phyloP scores from a whole-genome alignment of 2,329 filamentous ascomycete species.

The Clonostachys byssicola region DNA sequence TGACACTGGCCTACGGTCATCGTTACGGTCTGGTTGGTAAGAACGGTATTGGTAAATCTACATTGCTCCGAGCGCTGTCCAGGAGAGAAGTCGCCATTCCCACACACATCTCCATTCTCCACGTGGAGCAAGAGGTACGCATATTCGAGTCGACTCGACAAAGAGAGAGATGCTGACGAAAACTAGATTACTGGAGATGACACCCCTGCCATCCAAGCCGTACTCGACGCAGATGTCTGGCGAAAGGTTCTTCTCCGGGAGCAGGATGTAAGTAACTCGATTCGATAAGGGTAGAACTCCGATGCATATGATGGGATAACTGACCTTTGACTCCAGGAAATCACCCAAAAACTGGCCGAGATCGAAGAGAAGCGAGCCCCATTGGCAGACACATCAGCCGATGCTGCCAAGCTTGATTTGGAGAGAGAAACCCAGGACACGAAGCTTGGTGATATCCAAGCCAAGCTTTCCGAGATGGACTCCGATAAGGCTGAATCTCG shows the following conservation, averaged over 20 bases:
- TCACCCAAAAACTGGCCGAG: constrained; percentile 67
- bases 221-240: constrained; percentile 97
- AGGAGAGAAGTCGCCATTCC: constrained; percentile 92
- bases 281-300: neutral
- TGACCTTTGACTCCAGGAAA: constrained; percentile 48
- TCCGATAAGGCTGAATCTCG: constrained; percentile 96
- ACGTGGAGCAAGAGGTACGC: constrained; percentile 92
- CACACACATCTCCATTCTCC: constrained; percentile 96
- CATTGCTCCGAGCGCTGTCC: constrained; percentile 86
- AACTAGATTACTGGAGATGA: constrained; percentile 85
- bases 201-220: constrained; percentile 89
- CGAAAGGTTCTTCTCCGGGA: constrained; percentile 90
- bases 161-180: neutral
- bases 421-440: constrained; percentile 88
- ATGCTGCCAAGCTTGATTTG: constrained; percentile 79
- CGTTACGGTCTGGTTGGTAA: constrained; percentile 97
- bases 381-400: constrained; percentile 87
- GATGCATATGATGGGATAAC: neutral
- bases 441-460: constrained; percentile 85
- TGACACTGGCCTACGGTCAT: constrained; percentile 88
- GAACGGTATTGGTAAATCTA: constrained; percentile 98
- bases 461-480: constrained; percentile 95
- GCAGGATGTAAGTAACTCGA: constrained; percentile 60
- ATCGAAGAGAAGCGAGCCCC: constrained; percentile 74
- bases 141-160: neutral